Percentiles rank a stretch among this genome's conserved stretches.
Conservation (phyloP, 441 rosid species). For the Rhodomyrtus psidioides region DNA sequence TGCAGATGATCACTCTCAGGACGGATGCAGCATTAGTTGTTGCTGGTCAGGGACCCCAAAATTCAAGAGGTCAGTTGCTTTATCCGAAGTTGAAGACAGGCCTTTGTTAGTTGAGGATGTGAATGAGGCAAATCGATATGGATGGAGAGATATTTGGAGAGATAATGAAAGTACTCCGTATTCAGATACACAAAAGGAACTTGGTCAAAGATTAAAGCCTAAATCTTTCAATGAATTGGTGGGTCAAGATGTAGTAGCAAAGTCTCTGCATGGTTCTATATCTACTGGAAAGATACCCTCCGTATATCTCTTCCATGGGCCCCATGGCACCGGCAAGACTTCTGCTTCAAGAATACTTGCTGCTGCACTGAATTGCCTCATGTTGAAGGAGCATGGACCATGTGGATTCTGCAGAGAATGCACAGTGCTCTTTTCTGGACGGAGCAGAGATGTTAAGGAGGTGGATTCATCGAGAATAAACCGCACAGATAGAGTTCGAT, state of each 20-base stretch:
- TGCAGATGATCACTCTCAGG: constrained; percentile 19
- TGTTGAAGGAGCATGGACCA: constrained; percentile 58
- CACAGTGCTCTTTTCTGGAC: constrained; percentile 46
- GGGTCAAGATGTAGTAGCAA: constrained; percentile 76
- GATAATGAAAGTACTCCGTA: constrained; percentile 16
- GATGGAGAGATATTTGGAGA: constrained; percentile 23
- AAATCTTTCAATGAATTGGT: constrained; percentile 68
- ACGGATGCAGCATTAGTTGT: constrained; percentile 63
- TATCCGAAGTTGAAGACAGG: constrained; percentile 57
- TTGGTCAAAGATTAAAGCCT: constrained; percentile 69
- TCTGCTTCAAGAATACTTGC: constrained; percentile 81
- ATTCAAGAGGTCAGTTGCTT: constrained; percentile 49
- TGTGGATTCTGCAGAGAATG: constrained; percentile 86
- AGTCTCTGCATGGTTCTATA: constrained; percentile 65
- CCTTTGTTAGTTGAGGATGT: constrained; percentile 46
- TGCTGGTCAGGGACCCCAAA: constrained; percentile 86
- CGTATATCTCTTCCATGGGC: constrained; percentile 75
- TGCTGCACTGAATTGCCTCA: constrained; percentile 80
- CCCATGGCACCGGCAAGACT: constrained; percentile 92
- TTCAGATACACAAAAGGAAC: constrained; percentile 47
- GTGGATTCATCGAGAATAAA: constrained; percentile 65
- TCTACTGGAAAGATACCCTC: constrained; percentile 65
- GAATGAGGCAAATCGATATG: constrained; percentile 13
- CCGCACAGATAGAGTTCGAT: constrained; percentile 37
- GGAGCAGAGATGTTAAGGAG: constrained; percentile 60